These are phyloP conservation scores for Mortierella sp. DNA, from an alignment of 371 early-diverging fungal species.

Conservation along the genomic window DNA sequence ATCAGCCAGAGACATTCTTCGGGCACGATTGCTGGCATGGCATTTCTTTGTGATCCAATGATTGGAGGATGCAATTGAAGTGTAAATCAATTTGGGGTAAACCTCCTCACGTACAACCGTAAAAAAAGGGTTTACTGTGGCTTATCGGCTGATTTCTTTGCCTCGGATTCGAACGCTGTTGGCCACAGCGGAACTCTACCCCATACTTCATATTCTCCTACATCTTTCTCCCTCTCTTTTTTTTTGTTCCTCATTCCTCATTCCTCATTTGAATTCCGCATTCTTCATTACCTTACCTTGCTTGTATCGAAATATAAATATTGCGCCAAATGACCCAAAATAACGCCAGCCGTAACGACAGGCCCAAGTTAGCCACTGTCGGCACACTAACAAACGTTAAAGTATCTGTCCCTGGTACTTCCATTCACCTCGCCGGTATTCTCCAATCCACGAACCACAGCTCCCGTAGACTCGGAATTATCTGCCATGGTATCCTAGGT, in stretches of 20 bases:
- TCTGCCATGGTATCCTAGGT: constrained; percentile 57
- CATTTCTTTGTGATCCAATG: constrained; percentile 17
- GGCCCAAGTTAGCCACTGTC: constrained; percentile 10
- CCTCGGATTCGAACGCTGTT: constrained; percentile 19
- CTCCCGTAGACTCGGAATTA: constrained; percentile 51
- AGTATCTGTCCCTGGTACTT: constrained; percentile 30
- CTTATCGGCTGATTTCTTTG: constrained; percentile 6
- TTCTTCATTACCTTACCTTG: neutral
- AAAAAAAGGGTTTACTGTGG: neutral
- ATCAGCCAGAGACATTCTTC: constrained; percentile 57
- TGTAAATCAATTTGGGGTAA: neutral
- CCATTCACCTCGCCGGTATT: constrained; percentile 42
- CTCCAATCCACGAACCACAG: constrained; percentile 47
- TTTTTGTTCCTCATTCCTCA: neutral
- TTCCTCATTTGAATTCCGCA: neutral
- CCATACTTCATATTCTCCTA: neutral
- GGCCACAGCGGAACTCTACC: neutral
- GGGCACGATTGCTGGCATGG: constrained; percentile 45
- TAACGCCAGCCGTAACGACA: neutral
- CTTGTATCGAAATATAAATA: neutral
- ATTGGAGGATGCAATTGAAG: neutral
- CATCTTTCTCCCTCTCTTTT: neutral
- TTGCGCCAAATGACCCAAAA: constrained; percentile 2
- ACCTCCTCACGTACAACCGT: neutral
- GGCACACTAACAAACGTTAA: constrained; percentile 33